phyloP scores from a whole-genome alignment of 1,284 basidiomycete species.

The Irpex sp. region DNA sequence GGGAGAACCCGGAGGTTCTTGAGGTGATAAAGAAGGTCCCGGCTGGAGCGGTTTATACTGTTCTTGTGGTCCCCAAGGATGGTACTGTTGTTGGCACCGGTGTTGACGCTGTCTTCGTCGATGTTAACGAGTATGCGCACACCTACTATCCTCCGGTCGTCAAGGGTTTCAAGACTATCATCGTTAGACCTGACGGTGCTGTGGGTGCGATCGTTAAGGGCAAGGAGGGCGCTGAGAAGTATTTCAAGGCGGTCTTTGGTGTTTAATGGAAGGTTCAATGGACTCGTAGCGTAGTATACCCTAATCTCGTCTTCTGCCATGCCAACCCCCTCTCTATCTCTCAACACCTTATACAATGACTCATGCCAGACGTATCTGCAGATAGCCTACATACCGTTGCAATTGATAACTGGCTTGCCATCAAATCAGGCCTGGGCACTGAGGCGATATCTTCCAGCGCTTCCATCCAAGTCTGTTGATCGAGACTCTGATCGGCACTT shows the following conservation, averaged over 20 bases:
- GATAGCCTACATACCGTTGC: too few species aligned
- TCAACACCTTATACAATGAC: too few species aligned
- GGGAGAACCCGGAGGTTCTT: constrained; percentile 2
- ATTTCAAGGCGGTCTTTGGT: constrained; percentile 11
- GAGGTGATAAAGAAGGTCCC: neutral
- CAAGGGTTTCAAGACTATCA: constrained; percentile 9
- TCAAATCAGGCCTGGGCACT: too few species aligned
- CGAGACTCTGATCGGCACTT: neutral
- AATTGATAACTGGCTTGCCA: too few species aligned
- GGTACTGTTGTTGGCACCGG: neutral
- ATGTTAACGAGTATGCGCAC: constrained; percentile 17
- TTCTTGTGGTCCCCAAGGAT: neutral
- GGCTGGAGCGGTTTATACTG: neutral
- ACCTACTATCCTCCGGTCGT: constrained; percentile 15
- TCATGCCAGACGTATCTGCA: too few species aligned
- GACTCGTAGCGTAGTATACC: neutral
- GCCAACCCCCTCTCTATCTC: too few species aligned
- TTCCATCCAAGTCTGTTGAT: too few species aligned
- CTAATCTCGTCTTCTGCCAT: neutral
- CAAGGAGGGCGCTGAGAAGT: constrained; percentile 14
- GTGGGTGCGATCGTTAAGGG: constrained; percentile 19
- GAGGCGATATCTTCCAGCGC: too few species aligned
- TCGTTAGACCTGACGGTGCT: constrained; percentile 24
- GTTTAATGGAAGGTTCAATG: neutral
- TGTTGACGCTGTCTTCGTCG: constrained; percentile 10